phyloP scores from a whole-genome alignment of 352 stramenopile species.

The Globisporangium polare region DNA sequence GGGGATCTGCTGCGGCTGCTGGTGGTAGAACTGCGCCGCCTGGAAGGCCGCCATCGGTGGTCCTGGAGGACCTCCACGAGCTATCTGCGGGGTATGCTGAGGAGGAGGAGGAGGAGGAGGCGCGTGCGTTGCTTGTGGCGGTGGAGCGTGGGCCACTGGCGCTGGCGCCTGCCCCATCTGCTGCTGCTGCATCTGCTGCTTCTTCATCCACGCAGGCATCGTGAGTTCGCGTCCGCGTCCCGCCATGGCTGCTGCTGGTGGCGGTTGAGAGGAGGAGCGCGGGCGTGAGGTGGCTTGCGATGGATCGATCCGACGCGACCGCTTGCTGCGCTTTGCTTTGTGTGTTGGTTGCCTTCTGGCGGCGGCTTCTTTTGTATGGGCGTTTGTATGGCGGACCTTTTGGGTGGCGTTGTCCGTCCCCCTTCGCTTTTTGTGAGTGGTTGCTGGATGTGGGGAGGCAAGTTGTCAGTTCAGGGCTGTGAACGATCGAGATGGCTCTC shows the following conservation, averaged over 20 bases:
- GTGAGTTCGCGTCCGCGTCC: constrained; percentile 80
- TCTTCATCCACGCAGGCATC: constrained; percentile 88
- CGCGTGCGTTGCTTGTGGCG: constrained; percentile 8
- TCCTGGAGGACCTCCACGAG: neutral
- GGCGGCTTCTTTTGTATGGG: constrained; percentile 7
- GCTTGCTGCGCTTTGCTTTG: constrained; percentile 1
- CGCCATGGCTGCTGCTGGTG: constrained; percentile 34
- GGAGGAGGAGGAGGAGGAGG: neutral
- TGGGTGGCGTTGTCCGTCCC: neutral
- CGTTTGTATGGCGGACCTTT: constrained; percentile 12
- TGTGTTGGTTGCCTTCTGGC: constrained; percentile 1
- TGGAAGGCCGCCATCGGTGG: neutral
- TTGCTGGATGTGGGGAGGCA: too few relatives aligned
- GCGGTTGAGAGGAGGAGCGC: neutral
- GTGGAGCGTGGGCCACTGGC: constrained; percentile 5
- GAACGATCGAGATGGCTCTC: too few relatives aligned
- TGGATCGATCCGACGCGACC: neutral
- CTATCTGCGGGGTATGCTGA: neutral
- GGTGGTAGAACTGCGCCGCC: constrained; percentile 4
- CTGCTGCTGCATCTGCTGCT: constrained; percentile 51
- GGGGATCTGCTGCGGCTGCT: constrained; percentile 9
- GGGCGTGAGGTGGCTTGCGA: neutral
- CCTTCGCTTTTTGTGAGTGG: too few relatives aligned
- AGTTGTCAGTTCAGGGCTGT: too few relatives aligned
- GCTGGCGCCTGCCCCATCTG: constrained; percentile 49